These are phyloP conservation scores for Xylariaceae sp. DNA, from an alignment of 2,329 filamentous ascomycete species.

Conservation along the genomic window DNA sequence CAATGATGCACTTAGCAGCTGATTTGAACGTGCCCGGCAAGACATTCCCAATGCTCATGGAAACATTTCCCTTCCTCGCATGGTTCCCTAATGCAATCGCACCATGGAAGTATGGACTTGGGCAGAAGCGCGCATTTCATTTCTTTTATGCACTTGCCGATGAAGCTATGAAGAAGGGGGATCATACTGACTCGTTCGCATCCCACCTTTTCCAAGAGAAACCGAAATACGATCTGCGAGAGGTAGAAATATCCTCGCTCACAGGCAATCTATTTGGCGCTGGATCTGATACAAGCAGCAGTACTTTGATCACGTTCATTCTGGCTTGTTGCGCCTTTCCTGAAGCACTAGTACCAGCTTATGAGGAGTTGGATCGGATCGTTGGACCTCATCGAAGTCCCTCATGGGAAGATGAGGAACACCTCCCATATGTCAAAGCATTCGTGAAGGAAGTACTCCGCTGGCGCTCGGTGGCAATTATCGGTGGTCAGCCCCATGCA, in stretches of 20 bases:
- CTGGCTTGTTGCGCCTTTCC: conserved; percentile 49
- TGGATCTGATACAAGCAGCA: conserved; percentile 46
- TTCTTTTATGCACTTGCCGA: conserved; percentile 52
- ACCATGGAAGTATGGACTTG: conserved; percentile 48
- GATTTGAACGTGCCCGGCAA: conserved; percentile 52
- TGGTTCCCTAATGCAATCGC: conserved; percentile 45
- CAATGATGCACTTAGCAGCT: conserved; percentile 53
- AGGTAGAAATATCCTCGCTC: conserved; percentile 43
- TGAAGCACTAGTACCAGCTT: conserved; percentile 43
- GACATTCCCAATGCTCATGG: conserved; percentile 53
- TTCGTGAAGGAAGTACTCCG: conserved; percentile 54
- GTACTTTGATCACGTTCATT: conserved; percentile 44
- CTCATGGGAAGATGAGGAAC: conserved; percentile 42
- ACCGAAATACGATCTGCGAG: conserved; percentile 42
- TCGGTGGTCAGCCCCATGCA: conserved; percentile 48
- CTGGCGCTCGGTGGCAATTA: conserved; percentile 51
- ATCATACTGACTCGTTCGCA: conserved; percentile 38
- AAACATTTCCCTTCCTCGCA: conserved; percentile 49
- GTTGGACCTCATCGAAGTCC: conserved; percentile 46
- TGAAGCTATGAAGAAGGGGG: conserved; percentile 41
- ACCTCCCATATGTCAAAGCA: conserved; percentile 50
- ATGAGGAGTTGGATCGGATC: conserved; percentile 49
- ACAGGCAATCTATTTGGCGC: conserved; percentile 47
- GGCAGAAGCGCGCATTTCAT: conserved; percentile 42
- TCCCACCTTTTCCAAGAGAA: conserved; percentile 46